These are phyloP conservation scores for Xylariales sp. DNA, from an alignment of 2,329 filamentous ascomycete species.

Conservation along the genomic window DNA sequence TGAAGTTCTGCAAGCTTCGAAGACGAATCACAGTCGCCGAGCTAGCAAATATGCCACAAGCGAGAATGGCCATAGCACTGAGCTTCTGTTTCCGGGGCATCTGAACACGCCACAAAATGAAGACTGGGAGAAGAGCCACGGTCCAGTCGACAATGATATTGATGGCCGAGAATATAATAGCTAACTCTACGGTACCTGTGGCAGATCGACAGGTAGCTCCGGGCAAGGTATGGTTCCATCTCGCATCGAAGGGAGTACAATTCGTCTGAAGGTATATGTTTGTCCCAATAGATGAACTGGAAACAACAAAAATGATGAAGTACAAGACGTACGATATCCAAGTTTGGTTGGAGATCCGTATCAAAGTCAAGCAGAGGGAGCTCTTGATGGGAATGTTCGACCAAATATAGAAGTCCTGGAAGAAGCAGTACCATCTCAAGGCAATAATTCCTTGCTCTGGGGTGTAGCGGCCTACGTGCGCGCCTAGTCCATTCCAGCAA, in stretches of 20 bases:
- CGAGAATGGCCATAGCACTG: not conserved
- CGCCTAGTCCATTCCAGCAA: constrained; percentile 7
- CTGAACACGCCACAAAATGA: not conserved
- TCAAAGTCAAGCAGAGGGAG: constrained; percentile 7
- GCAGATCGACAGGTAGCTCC: constrained; percentile 1
- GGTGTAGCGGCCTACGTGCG: constrained; percentile 5
- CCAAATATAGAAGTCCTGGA: constrained; percentile 11
- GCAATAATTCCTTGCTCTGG: constrained; percentile 1
- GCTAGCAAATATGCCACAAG: not conserved
- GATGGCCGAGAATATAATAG: constrained; percentile 2
- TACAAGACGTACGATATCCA: constrained; percentile 4
- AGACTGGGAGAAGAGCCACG: not conserved
- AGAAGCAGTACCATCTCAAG: constrained; percentile 10
- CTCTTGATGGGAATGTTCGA: constrained; percentile 10
- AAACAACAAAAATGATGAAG: not conserved
- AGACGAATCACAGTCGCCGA: not conserved
- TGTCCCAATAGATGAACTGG: not conserved
- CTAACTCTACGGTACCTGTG: not conserved
- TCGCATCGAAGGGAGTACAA: constrained; percentile 5
- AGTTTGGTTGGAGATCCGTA: not conserved
- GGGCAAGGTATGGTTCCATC: constrained; percentile 3
- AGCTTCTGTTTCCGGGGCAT: not conserved
- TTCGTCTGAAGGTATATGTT: constrained; percentile 8
- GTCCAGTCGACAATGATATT: not conserved
- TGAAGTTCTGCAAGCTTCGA: not conserved